These are phyloP conservation scores for Voacanga thouarsii DNA, from an alignment of 257 asterid species.

Conservation along the genomic window DNA sequence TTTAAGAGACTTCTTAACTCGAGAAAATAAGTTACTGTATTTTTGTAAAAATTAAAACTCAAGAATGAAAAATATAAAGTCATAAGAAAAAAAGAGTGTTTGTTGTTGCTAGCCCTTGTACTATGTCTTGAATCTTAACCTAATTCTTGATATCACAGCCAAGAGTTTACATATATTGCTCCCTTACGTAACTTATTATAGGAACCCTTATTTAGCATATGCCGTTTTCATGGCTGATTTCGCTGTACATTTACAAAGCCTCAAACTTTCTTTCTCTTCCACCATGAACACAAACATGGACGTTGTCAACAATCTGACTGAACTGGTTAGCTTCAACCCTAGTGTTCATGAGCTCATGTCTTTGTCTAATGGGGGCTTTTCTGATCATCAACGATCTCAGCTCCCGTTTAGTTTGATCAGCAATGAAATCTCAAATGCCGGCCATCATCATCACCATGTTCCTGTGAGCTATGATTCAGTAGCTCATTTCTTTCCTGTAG, in stretches of 20 bases:
- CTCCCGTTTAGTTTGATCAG: constrained; percentile 27
- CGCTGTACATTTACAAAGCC: constrained; percentile 31
- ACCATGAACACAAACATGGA: constrained; percentile 35
- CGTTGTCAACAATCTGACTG: constrained; percentile 37
- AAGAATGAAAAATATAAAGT: neutral
- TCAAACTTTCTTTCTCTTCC: constrained; percentile 33
- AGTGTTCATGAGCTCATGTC: constrained; percentile 33
- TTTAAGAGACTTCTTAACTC: neutral
- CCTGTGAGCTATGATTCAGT: constrained; percentile 29
- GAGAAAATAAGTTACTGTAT: neutral
- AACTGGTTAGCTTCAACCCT: constrained; percentile 38
- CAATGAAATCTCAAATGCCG: constrained; percentile 16
- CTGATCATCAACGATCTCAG: constrained; percentile 32
- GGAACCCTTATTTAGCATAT: constrained; percentile 10
- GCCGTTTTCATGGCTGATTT: constrained; percentile 35
- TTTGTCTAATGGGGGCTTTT: constrained; percentile 27
- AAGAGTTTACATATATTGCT: constrained; percentile 23
- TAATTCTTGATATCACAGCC: constrained; percentile 12
- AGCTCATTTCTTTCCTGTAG: constrained; percentile 39
- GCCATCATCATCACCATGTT: neutral
- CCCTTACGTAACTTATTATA: constrained; percentile 17
- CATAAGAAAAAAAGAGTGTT: neutral
- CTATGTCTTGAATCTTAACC: neutral
- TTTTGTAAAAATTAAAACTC: constrained; percentile 1
- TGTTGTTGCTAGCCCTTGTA: neutral